Evolutionary conservation across 768 basidiomycete genomes (phyloP), one percentile per base, ranked within the genome.

Genomic region (Mycena capillaripes): DNA sequence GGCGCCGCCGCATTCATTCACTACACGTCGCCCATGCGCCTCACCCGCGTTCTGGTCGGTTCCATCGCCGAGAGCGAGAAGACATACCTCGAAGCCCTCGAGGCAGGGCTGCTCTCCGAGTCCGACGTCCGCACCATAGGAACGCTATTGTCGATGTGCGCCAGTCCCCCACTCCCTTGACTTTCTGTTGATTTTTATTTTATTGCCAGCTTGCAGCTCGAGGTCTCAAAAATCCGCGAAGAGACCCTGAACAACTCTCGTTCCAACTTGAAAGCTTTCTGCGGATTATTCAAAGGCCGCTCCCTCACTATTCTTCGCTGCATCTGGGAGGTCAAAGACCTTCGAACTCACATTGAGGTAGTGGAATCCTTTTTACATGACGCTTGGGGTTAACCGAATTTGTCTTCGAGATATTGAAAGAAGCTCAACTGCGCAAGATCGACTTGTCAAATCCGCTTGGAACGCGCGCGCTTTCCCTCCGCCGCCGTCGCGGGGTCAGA

Each of bases 331-430:
- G 48, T 60, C 19, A 46, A 12, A 3, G 19, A 50, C 2, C 36
- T 68, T 7, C 19, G 52, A 34, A 60, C 58, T 11, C 44, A 30
- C 10, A 59, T 68, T 14, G 57, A 68, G 23, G 55, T n/a, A 17
- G 2, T 12, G 16, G 6, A 44, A 19, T 44, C 19, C 42, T 44
- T 14, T 44, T n/a, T 3, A 6, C 42, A 44, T 6, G 8, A 3
- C 42, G 19, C 17, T 21, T 38, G 38, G 16, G 17, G 4, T 21
- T 12, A 44, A 21, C 17, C 42, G 16, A 21, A 44, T 44, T 44
- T 14, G 3, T 16, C 7, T 19, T 21, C 16, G 16, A 44, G 42
- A 44, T 44, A 44, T 44, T 44, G 14, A 44, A 44, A 19, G 42
- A 44, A 44, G 9, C 38, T 10, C 38, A 38, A 16, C 9, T 38